Conservation (phyloP, 768 basidiomycete genomes). For the Galerina marginata region DNA sequence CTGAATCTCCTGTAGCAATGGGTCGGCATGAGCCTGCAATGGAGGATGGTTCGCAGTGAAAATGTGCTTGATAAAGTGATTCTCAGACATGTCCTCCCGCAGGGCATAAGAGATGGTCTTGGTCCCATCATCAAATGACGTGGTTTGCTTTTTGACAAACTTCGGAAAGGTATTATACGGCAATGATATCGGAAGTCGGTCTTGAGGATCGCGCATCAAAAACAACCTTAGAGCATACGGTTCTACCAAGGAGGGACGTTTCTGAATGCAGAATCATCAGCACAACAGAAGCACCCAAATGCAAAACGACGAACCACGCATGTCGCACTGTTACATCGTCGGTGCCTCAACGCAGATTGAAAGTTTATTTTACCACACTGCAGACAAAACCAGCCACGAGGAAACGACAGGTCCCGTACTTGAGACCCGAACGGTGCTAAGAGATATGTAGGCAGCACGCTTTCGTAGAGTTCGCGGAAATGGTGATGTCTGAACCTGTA, state of each 20-base stretch:
- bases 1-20: conserved; percentile 47
- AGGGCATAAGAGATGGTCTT: conserved; percentile 38
- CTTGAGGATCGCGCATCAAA: conserved; percentile 41
- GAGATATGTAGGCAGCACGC: conserved; percentile 35
- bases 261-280: conserved; percentile 13
- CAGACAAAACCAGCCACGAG: conserved; percentile 54
- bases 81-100: conserved; percentile 4
- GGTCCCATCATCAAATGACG: conserved; percentile 37
- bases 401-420: conserved; percentile 41
- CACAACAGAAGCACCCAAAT: no score
- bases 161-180: conserved; percentile 37
- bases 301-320: conserved; percentile 42
- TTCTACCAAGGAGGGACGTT: conserved; percentile 15
- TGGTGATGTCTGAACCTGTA: conserved; percentile 27
- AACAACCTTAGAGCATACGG: conserved; percentile 35
- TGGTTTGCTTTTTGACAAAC: conserved; percentile 15
- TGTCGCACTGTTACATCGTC: conserved; percentile 44
- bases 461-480: conserved; percentile 28
- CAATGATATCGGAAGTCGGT: conserved; percentile 33
- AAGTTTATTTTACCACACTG: conserved; percentile 55
- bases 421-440: conserved; percentile 32
- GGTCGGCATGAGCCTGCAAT: conserved; percentile 45
- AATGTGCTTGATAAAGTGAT: conserved; percentile 42
- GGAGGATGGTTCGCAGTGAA: conserved; percentile 52
- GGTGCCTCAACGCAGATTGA: conserved; percentile 50